Evolutionary conservation across 192 early-diverging fungal genomes (phyloP), one percentile per base, ranked within the genome.

Genomic region (Haplosporangium gracile): DNA sequence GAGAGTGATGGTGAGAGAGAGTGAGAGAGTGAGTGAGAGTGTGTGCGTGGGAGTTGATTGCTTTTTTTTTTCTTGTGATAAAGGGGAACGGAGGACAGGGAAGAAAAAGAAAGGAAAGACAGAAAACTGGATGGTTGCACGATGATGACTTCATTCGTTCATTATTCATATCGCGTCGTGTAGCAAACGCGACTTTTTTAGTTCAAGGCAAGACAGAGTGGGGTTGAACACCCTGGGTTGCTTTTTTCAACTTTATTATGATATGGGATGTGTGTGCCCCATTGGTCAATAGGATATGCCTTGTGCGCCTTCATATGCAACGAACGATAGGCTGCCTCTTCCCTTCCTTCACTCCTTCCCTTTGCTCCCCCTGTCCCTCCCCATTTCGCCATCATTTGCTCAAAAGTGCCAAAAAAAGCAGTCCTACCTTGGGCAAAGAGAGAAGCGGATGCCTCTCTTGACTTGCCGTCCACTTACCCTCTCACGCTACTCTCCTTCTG

Each of bases 31-130:
- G 53, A n/a, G 13, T 55, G 57, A 63, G 5, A 43, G 47, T 16
- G 47, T 68, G 40, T 45, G 57, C 24, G 76, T 49, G 63, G 73
- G 40, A 43, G 40, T 68, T 70, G 49, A 49, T 15, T 83, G 36
- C 76, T 70, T 63, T 83, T 45, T 32, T 60, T 34, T 72, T 20
- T 20, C 70, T 57, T 38, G 78, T 69, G 43, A 20, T 2, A 38
- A 40, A 34, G 38, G 34, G 26, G 22, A 22, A 38, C 4, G 26
- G n/a, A 38, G 20, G 68, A 39, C 42, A 18, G 18, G 20, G 20
- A 34, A n/a, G 11, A 45, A 40, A 10, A 70, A 39, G 38, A 32
- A 40, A 72, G 47, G 24, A 72, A 1, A 2, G 42, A 72, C 24
- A 71, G 9, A 42, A 24, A 24, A 5, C 22, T 42, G 40, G 22